Conservation (phyloP, 208 protist genomes). For the Novymonas esmeraldas region DNA sequence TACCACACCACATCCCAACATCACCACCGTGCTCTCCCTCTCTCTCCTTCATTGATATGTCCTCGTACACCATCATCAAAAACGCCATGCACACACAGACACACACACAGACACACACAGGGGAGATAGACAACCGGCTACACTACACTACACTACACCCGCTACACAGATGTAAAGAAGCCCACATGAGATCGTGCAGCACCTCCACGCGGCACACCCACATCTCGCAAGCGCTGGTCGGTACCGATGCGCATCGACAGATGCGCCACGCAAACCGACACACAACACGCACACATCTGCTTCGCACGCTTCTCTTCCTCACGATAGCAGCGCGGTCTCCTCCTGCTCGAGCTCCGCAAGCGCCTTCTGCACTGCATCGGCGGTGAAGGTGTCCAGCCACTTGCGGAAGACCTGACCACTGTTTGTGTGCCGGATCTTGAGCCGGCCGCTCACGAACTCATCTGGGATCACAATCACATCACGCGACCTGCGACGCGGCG, state of each 20-base stretch:
- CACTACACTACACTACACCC: too few species aligned
- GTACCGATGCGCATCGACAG: too few species aligned
- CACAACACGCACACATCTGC: too few species aligned
- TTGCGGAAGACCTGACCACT: conserved; percentile 37
- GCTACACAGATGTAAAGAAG: too few species aligned
- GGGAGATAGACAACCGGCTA: too few species aligned
- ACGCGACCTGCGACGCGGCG: conserved; percentile 10
- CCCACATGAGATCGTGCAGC: not conserved
- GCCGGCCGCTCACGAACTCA: conserved; percentile 49
- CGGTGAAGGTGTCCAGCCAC: conserved; percentile 43
- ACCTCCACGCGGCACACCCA: too few species aligned
- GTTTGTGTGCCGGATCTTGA: conserved; percentile 43
- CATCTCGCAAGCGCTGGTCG: too few species aligned
- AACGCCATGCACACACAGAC: not conserved
- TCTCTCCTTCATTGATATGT: too few species aligned
- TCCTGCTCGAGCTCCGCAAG: conserved; percentile 23
- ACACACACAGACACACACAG: not conserved
- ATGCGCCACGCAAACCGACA: too few species aligned
- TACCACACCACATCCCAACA: too few species aligned
- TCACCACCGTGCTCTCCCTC: too few species aligned
- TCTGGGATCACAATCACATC: conserved; percentile 38
- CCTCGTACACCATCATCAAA: not conserved
- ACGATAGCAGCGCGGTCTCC: conserved; percentile 10
- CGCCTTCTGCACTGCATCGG: conserved; percentile 33
- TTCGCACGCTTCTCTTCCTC: not conserved